Conservation (phyloP, 2,329 filamentous ascomycete genomes). For the Fusarium tanahbumbuense region DNA sequence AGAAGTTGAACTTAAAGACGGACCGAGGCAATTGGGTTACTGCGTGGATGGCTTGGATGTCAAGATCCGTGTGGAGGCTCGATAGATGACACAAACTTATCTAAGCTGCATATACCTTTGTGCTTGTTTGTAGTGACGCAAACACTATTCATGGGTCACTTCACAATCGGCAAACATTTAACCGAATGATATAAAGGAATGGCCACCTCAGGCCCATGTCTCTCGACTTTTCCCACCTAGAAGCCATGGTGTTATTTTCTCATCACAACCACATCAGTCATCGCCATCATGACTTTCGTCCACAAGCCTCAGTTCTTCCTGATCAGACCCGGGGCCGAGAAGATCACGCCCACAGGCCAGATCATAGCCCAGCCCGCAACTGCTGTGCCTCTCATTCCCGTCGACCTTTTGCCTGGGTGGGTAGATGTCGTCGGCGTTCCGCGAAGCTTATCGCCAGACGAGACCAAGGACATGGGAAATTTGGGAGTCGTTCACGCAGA, state of each 20-base stretch:
- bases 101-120: constrained; percentile 1
- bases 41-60: constrained; percentile 81
- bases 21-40: constrained; percentile 84
- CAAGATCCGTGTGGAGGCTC: constrained; percentile 74
- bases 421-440: constrained; percentile 58
- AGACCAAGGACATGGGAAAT: constrained; percentile 55
- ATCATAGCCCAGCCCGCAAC: constrained; percentile 46
- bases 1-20: constrained; percentile 82
- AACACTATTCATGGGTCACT: constrained; percentile 1
- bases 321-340: constrained; percentile 53
- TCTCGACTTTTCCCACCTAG: not conserved
- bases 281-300: constrained; percentile 32
- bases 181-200: constrained; percentile 11
- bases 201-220: not conserved
- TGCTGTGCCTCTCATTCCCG: constrained; percentile 65
- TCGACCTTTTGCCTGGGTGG: constrained; percentile 63
- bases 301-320: constrained; percentile 54
- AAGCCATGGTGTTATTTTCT: not conserved
- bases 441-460: constrained; percentile 53
- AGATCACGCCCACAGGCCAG: constrained; percentile 38
- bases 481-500: constrained; percentile 50
- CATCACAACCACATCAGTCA: not conserved
- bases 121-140: constrained; percentile 24
- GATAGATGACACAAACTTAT: constrained; percentile 31
- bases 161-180: constrained; percentile 3